A percentile compares a stretch with the other conserved stretches of the same genome.
Conservation (phyloP, 108 stramenopile genomes). For the Skeletonema grethae region DNA sequence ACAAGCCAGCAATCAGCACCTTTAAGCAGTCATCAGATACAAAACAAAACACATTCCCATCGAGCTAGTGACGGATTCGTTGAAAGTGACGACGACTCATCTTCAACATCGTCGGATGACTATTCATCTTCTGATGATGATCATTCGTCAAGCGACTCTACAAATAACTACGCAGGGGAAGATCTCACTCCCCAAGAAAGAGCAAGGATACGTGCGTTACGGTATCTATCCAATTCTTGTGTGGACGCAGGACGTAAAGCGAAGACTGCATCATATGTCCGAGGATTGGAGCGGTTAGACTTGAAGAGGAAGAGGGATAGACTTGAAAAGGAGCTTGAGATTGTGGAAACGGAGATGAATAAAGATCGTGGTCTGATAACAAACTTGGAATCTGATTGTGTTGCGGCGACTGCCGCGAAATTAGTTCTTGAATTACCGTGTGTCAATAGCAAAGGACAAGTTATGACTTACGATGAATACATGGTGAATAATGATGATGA, state of each 20-base stretch:
- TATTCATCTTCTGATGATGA: constrained; percentile 11
- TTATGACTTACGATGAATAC: constrained; percentile 40
- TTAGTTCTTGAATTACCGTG: constrained; percentile 38
- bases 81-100: constrained; percentile 12
- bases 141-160: constrained; percentile 8
- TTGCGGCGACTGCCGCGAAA: constrained; percentile 21
- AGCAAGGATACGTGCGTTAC: constrained; percentile 32
- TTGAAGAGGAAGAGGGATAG: constrained; percentile 47
- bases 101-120: constrained; percentile 18
- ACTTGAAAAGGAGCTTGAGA: constrained; percentile 37
- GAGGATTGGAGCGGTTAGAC: constrained; percentile 44
- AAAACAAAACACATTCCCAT: background rate
- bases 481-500: background rate
- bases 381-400: constrained; percentile 18
- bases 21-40: background rate
- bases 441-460: background rate
- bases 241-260: constrained; percentile 44
- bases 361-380: constrained; percentile 30
- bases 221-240: constrained; percentile 47
- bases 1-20: background rate
- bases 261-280: constrained; percentile 43
- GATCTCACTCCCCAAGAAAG: constrained; percentile 26
- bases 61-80: background rate
- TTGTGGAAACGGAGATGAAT: constrained; percentile 48
- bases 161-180: background rate